Evolutionary conservation across 2,329 filamentous ascomycete genomes (phyloP), one percentile per base, ranked within the genome.

Genomic region (Dichotomopilus funicola): DNA sequence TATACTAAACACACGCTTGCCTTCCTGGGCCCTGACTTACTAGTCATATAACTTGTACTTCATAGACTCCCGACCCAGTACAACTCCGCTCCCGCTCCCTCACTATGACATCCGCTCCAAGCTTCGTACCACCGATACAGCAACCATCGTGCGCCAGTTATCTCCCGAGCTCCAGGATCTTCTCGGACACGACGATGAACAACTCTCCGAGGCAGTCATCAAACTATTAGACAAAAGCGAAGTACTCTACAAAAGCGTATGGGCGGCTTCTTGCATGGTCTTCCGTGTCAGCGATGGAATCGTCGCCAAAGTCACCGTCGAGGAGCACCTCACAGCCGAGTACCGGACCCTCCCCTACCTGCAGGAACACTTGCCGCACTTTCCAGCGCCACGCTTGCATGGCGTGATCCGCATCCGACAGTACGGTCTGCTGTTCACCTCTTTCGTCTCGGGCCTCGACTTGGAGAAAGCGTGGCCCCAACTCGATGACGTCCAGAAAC

Each of bases 271-370:
- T 45, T 52, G 34, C 13, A 52, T 52, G 42, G 50, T 43, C 37
- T 51, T 51, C 49, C 40, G 38, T 38, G 19, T 45, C 19, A 52
- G 50, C 42, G 50, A 45, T 27, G 19, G 10, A 12, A 52, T 52
- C 50, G 42, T 33, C 10, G 50, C 42, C 4, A 45, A 52, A 46
- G 50, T 52, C 13, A 52, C 42, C 13, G 3, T 40, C 42, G 50
- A 52, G 50, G 35, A 52, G 50, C 35, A 45, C 19, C 37, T 52
- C 35, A 52, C 35, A 44, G 46, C 33, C 41, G 41, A 52, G 34
- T 52, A 52, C 13, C 35, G 35, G 11, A 37, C 45, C 11, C 51
- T 53, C 1, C 9, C 44, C 31, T 53, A 43, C 31, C 44, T 53
- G 31, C 37, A 53, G 33, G 37, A 53, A 37, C 51, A 53, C 35